These are phyloP conservation scores for Coemansia sp. DNA, from an alignment of 192 early-diverging fungal species.

Conservation along the genomic window DNA sequence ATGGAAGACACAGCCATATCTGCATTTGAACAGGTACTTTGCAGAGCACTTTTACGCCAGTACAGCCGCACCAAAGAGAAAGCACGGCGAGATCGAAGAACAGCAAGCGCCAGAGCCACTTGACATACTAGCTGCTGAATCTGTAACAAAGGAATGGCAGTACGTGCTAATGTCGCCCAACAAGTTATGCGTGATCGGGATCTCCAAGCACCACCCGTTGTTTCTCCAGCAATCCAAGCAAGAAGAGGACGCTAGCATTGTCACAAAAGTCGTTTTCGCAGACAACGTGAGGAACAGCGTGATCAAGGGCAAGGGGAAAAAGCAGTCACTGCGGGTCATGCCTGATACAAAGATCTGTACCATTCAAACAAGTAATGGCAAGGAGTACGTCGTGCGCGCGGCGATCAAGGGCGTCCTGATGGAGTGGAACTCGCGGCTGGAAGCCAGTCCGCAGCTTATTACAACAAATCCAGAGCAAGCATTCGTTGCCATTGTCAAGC, in stretches of 20 bases:
- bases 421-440: slow-evolving; percentile 45
- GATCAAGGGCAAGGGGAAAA: slow-evolving; percentile 48
- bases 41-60: slow-evolving; percentile 21
- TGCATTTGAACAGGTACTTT: slow-evolving; percentile 37
- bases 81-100: slow-evolving; percentile 16
- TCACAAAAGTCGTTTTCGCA: slow-evolving; percentile 24
- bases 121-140: not conserved
- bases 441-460: slow-evolving; percentile 21
- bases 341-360: slow-evolving; percentile 42
- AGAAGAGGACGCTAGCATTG: slow-evolving; percentile 9
- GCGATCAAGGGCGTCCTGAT: slow-evolving; percentile 39
- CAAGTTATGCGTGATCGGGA: slow-evolving; percentile 40
- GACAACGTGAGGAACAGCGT: slow-evolving; percentile 27
- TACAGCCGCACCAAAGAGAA: slow-evolving; percentile 27
- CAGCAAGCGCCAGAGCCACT: not conserved
- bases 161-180: slow-evolving; percentile 41
- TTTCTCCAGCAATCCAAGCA: slow-evolving; percentile 2
- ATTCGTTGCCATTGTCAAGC: slow-evolving; percentile 42
- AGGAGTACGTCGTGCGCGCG: slow-evolving; percentile 25
- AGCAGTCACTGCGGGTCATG: slow-evolving; percentile 34
- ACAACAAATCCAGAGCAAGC: slow-evolving; percentile 9
- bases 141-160: slow-evolving; percentile 32
- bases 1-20: slow-evolving; percentile 11
- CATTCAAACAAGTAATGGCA: slow-evolving; percentile 15
- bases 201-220: slow-evolving; percentile 35